Evolutionary conservation across 306 rosid species (phyloP), one percentile per base, ranked within the genome.

Genomic region (Prunus padus): DNA sequence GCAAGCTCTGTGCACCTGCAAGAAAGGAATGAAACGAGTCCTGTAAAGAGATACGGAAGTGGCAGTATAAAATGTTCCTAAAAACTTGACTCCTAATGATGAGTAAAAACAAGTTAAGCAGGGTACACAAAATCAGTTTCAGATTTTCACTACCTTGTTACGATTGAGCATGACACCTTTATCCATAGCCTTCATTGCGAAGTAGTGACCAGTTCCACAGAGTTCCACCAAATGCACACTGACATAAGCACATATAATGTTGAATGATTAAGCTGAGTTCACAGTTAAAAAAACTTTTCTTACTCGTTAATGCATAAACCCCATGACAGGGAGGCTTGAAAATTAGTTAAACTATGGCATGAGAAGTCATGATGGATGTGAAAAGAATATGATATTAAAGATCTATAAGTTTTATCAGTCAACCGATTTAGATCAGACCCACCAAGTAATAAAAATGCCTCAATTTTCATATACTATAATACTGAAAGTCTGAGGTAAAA

Each of bases 111-210:
- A 67, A 47, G 54, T 40, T 4, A 23, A 56, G 54, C 16, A 67
- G 66, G 30, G 74, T 5, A 18, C 18, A n/a, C 47, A 30, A 37
- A 30, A 84, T 64, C 47, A 68, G 45, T 26, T 37, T 22, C 22
- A n/a, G 51, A 63, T n/a, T 49, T 56, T n/a, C n/a, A n/a, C n/a
- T n/a, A 92, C 98, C 96, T 95, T 95, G 88, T 95, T 95, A 28
- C 98, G 96, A 76, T 88, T 95, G 76, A 92, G 96, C 97, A 95
- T 92, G 57, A 90, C 84, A 59, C 86, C 57, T 79, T 95, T 95
- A 70, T 95, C 98, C 98, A 95, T 95, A 61, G 98, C 97, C 80
- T 95, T 95, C 98, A 95, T 95, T 59, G 98, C 98, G 72, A 92
- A 95, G 74, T 67, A 70, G 57, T 83, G 92, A 69, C 82, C 93